Evolutionary conservation across 2,329 filamentous ascomycete species (phyloP).

Genomic region (Ascochyta lentis): DNA sequence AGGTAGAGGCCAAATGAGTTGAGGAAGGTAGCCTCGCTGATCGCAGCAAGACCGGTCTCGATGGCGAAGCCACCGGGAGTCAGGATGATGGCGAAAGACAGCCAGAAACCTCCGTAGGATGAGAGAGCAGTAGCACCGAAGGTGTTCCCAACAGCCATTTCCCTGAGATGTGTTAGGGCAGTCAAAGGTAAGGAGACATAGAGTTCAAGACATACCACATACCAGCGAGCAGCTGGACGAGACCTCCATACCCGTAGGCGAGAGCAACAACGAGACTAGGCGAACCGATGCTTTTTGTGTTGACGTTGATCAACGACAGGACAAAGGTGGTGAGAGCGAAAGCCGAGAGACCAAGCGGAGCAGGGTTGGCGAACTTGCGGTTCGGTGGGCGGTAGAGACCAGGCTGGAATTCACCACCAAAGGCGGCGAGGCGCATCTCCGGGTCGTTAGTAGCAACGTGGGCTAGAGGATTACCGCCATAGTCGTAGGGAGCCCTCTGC

Average conservation of each 20-base stretch:
- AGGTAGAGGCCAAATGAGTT: conserved; percentile 65
- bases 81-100: conserved; percentile 65
- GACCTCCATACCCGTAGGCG: conserved; percentile 59
- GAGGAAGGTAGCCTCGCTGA: conserved; percentile 51
- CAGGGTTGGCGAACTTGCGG: conserved; percentile 64
- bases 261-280: conserved; percentile 58
- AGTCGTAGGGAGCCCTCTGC: conserved; percentile 57
- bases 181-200: not conserved
- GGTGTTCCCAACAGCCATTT: conserved; percentile 66
- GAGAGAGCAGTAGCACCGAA: conserved; percentile 68
- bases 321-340: conserved; percentile 72
- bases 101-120: conserved; percentile 69
- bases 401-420: conserved; percentile 61
- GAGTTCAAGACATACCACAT: conserved; percentile 59
- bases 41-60: conserved; percentile 49
- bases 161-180: conserved; percentile 43
- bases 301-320: conserved; percentile 59
- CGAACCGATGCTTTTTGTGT: conserved; percentile 50
- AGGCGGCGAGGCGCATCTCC: conserved; percentile 54
- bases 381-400: conserved; percentile 54
- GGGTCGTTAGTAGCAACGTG: conserved; percentile 58
- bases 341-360: conserved; percentile 66
- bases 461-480: conserved; percentile 60
- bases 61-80: conserved; percentile 61
- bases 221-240: conserved; percentile 59